Percentiles rank a stretch among this genome's conserved stretches.
These are phyloP conservation scores for Cadophora gregata DNA, from an alignment of 2,329 filamentous ascomycete species.

Conservation along the genomic window DNA sequence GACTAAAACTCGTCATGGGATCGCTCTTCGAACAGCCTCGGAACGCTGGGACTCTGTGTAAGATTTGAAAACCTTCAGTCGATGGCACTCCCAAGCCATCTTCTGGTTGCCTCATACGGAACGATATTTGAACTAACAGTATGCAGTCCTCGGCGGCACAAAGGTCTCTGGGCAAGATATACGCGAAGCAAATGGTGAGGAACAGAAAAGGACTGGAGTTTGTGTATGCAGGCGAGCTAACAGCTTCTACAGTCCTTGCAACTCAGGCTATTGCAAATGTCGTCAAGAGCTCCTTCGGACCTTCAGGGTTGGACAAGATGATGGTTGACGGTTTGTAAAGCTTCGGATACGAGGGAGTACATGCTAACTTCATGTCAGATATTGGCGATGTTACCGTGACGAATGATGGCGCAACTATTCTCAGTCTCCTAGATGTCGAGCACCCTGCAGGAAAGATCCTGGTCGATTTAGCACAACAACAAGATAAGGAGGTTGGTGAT, in stretches of 20 bases:
- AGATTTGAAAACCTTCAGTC: slow-evolving; percentile 18
- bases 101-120: neutral
- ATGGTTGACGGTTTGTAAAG: slow-evolving; percentile 79
- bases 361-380: slow-evolving; percentile 49
- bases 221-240: slow-evolving; percentile 29
- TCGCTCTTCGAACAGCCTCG: slow-evolving; percentile 95
- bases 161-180: slow-evolving; percentile 9
- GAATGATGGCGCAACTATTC: slow-evolving; percentile 97
- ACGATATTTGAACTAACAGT: neutral
- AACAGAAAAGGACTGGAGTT: neutral
- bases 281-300: slow-evolving; percentile 97
- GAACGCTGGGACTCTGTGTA: slow-evolving; percentile 90
- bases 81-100: neutral
- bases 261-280: slow-evolving; percentile 98
- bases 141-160: slow-evolving; percentile 17
- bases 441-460: slow-evolving; percentile 98
- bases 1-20: slow-evolving; percentile 66
- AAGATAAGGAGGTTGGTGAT: slow-evolving; percentile 98
- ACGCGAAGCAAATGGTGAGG: neutral
- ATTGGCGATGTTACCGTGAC: slow-evolving; percentile 87
- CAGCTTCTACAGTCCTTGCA: slow-evolving; percentile 70
- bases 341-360: neutral
- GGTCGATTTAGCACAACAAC: slow-evolving; percentile 95
- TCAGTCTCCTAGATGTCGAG: slow-evolving; percentile 93
- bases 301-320: slow-evolving; percentile 98